Evolutionary conservation across 148 eudicot genomes (phyloP), one percentile per base, ranked within the genome.

Genomic region (Camellia granthamiana): DNA sequence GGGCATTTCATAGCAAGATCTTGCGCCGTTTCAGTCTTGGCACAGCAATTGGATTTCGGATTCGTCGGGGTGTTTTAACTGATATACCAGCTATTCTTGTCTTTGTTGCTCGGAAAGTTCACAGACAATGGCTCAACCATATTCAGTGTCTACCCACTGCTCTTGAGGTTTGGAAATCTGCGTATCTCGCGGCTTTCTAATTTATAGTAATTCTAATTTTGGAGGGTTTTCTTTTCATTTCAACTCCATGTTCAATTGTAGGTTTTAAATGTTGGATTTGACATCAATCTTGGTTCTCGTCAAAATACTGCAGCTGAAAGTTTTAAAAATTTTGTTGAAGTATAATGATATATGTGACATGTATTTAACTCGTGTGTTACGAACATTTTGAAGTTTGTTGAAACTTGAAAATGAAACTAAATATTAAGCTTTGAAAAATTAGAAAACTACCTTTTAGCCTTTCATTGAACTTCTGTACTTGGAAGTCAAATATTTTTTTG

Each of bases 71-170:
- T 61, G 61, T 71, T 73, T 76, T 91, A 79, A 91, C 94, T 12
- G 84, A 86, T 75, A 84, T 85, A 82, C 94, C 94, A 1, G 94
- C 94, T 77, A 89, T 91, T 78, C 90, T 91, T 59, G 94, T 91
- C 56, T 91, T 91, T 77, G 94, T 91, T 82, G 90, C 92, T 82
- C 83, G 91, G 30, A 91, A 91, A 76, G 89, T 91, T 79, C 86
- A 89, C 69, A 86, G 87, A 72, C 84, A 88, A 74, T 91, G 94
- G 94, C 89, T 91, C 60, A 83, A 63, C 78, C 88, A 81, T 64
- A 49, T 80, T 11, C 88, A 88, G 52, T 86, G 89, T 56, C 77
- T 91, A 62, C 94, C 94, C 11, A 77, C 85, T 75, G 88, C 88
- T 81, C 94, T 91, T 76, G 92, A 91, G 94, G 94, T 91, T 60